phyloP scores from a whole-genome alignment of 2,329 filamentous ascomycete species.

The Trichoderma gracile region DNA sequence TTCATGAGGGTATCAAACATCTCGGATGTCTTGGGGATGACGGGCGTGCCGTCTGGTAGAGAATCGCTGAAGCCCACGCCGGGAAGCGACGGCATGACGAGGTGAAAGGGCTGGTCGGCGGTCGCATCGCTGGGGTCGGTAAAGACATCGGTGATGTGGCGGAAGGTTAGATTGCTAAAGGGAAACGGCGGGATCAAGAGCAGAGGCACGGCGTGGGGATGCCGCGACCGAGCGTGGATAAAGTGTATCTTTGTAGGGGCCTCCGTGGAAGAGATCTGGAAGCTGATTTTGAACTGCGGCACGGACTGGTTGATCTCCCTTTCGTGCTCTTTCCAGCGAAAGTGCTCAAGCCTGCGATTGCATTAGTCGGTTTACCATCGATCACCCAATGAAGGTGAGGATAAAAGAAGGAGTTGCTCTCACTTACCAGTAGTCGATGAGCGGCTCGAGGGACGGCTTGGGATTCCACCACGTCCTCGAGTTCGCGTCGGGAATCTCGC shows the following conservation, averaged over 20 bases:
- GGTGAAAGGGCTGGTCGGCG: conserved; percentile 57
- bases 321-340: conserved; percentile 65
- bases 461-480: conserved; percentile 59
- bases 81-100: conserved; percentile 66
- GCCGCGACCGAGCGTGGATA: conserved; percentile 58
- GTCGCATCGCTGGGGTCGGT: conserved; percentile 52
- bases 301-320: conserved; percentile 56
- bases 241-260: conserved; percentile 61
- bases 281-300: conserved; percentile 64
- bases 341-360: conserved; percentile 61
- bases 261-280: conserved; percentile 46
- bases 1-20: conserved; percentile 62
- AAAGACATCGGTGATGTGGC: conserved; percentile 56
- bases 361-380: not conserved
- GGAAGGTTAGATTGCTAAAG: conserved; percentile 61
- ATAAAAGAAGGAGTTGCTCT: not conserved
- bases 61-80: conserved; percentile 69
- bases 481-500: conserved; percentile 53
- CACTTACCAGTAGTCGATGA: conserved; percentile 64
- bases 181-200: conserved; percentile 67
- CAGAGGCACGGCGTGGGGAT: conserved; percentile 59
- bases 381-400: too few species aligned
- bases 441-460: conserved; percentile 61
- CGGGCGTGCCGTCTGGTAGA: conserved; percentile 50
- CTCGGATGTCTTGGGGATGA: conserved; percentile 54